phyloP scores from a whole-genome alignment of 2,329 filamentous ascomycete species.

The Penicillium sp. region DNA sequence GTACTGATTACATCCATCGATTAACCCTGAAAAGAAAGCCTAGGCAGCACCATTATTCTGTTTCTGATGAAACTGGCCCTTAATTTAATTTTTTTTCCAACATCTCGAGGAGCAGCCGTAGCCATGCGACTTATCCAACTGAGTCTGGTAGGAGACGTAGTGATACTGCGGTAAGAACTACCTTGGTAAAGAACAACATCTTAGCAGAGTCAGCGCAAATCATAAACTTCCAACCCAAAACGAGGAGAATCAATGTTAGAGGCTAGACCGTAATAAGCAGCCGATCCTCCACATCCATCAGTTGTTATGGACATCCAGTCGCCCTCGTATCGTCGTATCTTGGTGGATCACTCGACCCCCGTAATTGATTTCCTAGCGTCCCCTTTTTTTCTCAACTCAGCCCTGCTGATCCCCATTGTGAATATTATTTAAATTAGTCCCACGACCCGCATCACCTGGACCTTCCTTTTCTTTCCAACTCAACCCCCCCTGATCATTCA shows the following conservation, averaged over 20 bases:
- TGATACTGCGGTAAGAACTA: background rate
- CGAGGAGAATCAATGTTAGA: background rate
- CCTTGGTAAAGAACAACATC: too few relatives aligned
- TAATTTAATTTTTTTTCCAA: too few relatives aligned
- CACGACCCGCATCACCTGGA: conserved; percentile 1
- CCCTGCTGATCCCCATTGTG: conserved; percentile 13
- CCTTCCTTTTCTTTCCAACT: background rate
- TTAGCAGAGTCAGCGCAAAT: background rate
- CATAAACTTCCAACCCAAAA: background rate
- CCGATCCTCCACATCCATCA: conserved; percentile 25
- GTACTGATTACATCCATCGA: background rate
- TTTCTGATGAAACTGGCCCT: conserved; percentile 1
- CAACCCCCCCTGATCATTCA: background rate
- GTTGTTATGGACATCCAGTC: conserved; percentile 10
- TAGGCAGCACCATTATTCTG: conserved; percentile 31
- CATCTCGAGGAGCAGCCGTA: background rate
- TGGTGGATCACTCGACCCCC: background rate
- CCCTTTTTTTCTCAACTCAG: conserved; percentile 9
- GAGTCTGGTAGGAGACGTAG: background rate
- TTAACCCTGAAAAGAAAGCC: background rate
- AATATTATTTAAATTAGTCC: conserved; percentile 16
- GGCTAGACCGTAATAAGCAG: conserved; percentile 9
- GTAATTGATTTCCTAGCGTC: conserved; percentile 6
- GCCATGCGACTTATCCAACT: background rate
- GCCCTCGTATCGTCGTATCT: background rate